Conservation (phyloP, 2,329 filamentous ascomycete genomes). For the Cladophialophora immunda region DNA sequence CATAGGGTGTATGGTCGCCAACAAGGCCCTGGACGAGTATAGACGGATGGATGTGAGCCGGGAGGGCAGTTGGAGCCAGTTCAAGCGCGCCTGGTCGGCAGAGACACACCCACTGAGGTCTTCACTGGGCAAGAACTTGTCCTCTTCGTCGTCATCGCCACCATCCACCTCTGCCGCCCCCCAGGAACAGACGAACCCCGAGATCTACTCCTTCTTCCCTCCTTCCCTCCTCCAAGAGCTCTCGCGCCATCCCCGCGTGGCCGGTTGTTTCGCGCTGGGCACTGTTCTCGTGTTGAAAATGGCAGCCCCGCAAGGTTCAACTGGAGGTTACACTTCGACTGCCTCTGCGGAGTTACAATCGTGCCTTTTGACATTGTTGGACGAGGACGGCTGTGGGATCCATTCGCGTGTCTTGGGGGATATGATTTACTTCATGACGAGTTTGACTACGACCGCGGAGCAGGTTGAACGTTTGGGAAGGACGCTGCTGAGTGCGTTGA, state of each 20-base stretch:
- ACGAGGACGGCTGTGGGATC: slow-evolving; percentile 54
- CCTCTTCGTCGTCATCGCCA: background rate
- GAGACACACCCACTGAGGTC: too few species aligned
- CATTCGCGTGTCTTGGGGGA: slow-evolving; percentile 69
- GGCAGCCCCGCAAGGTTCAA: slow-evolving; percentile 57
- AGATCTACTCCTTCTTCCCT: slow-evolving; percentile 76
- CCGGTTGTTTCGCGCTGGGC: slow-evolving; percentile 76
- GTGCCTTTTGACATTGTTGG: slow-evolving; percentile 51
- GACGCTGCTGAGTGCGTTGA: slow-evolving; percentile 37
- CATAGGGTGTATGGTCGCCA: slow-evolving; percentile 79
- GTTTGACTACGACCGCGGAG: slow-evolving; percentile 58
- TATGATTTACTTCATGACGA: slow-evolving; percentile 69
- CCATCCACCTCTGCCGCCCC: slow-evolving; percentile 20
- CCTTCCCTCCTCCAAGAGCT: slow-evolving; percentile 65
- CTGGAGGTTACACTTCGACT: slow-evolving; percentile 65
- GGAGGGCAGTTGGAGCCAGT: background rate
- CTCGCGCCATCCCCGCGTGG: slow-evolving; percentile 65
- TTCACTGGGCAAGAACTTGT: too few species aligned
- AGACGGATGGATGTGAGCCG: slow-evolving; percentile 61
- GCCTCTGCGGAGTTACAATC: slow-evolving; percentile 64
- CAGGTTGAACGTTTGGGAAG: slow-evolving; percentile 35
- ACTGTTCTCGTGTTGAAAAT: slow-evolving; percentile 75
- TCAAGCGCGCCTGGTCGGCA: background rate
- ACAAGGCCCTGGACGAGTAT: slow-evolving; percentile 71
- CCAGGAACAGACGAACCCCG: background rate